Evolutionary conservation across 1,284 basidiomycete species (phyloP), one percentile per base, ranked within the genome.

Genomic region (Malassezia globosa): DNA sequence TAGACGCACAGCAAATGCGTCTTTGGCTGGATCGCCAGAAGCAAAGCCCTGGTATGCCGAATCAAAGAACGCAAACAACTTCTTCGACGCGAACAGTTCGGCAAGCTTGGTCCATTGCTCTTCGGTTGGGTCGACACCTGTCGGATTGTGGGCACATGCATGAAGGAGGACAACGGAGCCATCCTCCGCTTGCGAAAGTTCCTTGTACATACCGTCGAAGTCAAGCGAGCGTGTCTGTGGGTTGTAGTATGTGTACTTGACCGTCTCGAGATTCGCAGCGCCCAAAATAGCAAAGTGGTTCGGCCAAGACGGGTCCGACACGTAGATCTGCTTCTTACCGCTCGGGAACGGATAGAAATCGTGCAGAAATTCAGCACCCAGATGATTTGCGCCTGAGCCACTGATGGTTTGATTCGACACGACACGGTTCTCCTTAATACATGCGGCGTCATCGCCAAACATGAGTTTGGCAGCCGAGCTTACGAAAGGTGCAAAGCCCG

Each of bases 61-160:
- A 75, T 96, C 90, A 72, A 95, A 89, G 76, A 94, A 90, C 37
- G 84, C 84, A 72, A 82, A 90, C 72, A 90, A 88, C 16, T 79
- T 77, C 74, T 84, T 85, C 45, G 77, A 74, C 37, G 82, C 70
- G 72, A 95, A 82, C 44, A 83, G 76, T 37, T 83, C 78, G 42
- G 83, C 84, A 61, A 96, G 80, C 56, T 79, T 73, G 58, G 80
- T 76, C 92, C 92, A 97, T 71, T 97, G 85, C 56, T 85, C 84
- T 42, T 75, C 74, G 22, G 86, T 90, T 25, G 90, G 86, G 74
- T 97, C 92, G 7, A 94, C 87, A 2, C 92, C 72, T 0, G 90
- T 95, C 4, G 92, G 92, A 67, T 92, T 90, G 72, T 92, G 90
- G 34, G 92, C 92, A 72, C 89, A 90, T 7, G 87, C 86, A 66